Percentiles rank a stretch among this genome's conserved stretches.
These are phyloP conservation scores for Clohesyomyces aquaticus DNA, from an alignment of 495 filamentous ascomycete genomes.

Conservation along the genomic window DNA sequence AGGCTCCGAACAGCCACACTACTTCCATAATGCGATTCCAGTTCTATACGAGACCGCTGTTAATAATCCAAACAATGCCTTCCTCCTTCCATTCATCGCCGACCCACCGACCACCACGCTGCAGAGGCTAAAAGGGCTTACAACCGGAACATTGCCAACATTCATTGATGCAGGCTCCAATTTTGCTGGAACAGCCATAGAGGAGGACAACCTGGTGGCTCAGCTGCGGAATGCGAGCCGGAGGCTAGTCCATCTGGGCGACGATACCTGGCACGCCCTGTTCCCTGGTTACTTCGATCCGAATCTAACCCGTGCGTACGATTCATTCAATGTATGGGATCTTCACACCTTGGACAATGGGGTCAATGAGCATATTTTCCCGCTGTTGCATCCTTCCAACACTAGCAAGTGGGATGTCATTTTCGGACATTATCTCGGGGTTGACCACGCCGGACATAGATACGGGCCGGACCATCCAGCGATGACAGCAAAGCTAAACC, in stretches of 20 bases:
- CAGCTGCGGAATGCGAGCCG: slow-evolving; percentile 81
- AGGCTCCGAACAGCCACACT: slow-evolving; percentile 57
- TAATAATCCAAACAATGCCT: slow-evolving; percentile 74
- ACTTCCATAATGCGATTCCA: slow-evolving; percentile 86
- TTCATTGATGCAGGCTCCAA: slow-evolving; percentile 93
- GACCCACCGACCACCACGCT: slow-evolving; percentile 94
- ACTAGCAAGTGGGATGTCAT: slow-evolving; percentile 82
- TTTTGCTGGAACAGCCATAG: slow-evolving; percentile 95
- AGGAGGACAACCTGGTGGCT: slow-evolving; percentile 91
- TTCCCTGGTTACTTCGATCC: slow-evolving; percentile 91
- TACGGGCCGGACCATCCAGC: slow-evolving; percentile 93
- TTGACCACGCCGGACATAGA: slow-evolving; percentile 95
- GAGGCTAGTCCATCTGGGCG: slow-evolving; percentile 87
- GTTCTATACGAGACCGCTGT: slow-evolving; percentile 81
- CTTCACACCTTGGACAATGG: slow-evolving; percentile 96
- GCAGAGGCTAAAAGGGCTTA: slow-evolving; percentile 90
- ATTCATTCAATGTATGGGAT: slow-evolving; percentile 98
- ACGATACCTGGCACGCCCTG: slow-evolving; percentile 92
- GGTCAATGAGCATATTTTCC: slow-evolving; percentile 89
- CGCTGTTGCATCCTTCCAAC: slow-evolving; percentile 68
- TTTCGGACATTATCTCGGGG: slow-evolving; percentile 90
- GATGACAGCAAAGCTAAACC: slow-evolving; percentile 84
- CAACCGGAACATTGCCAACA: slow-evolving; percentile 91
- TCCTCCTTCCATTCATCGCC: slow-evolving; percentile 93
- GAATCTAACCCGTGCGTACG: slow-evolving; percentile 81